Conservation (phyloP, 768 basidiomycete genomes). For the Ephemerocybe angulata region DNA sequence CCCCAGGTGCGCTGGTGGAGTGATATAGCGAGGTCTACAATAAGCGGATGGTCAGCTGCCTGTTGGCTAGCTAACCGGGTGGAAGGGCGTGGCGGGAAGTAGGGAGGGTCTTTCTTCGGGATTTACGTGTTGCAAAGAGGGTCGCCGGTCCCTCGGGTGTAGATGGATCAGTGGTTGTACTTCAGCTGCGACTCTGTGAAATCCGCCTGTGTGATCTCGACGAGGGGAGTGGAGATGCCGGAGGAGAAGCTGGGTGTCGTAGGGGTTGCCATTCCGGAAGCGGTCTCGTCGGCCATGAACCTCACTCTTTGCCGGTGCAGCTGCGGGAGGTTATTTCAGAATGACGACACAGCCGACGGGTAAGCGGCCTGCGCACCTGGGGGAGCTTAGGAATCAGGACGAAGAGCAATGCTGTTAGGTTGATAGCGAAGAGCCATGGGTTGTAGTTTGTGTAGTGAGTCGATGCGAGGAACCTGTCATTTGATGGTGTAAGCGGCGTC, state of each 20-base stretch:
- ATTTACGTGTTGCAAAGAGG: neutral
- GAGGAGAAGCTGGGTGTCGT: conserved; percentile 55
- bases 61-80: too few relatives aligned
- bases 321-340: conserved; percentile 33
- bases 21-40: too few relatives aligned
- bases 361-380: too few relatives aligned
- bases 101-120: neutral
- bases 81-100: too few relatives aligned
- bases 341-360: conserved; percentile 6
- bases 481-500: neutral
- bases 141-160: conserved; percentile 6
- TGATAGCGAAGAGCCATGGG: conserved; percentile 89
- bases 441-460: conserved; percentile 99
- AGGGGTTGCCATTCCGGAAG: conserved; percentile 66
- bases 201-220: conserved; percentile 17
- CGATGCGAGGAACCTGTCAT: conserved; percentile 82
- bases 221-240: conserved; percentile 43
- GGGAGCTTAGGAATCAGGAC: conserved; percentile 96
- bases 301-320: conserved; percentile 81
- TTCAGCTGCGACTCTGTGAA: conserved; percentile 15
- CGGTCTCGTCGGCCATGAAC: conserved; percentile 58
- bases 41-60: too few relatives aligned
- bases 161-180: neutral
- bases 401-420: conserved; percentile 73
- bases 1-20: too few relatives aligned